Evolutionary conservation across 208 protist genomes (phyloP), one percentile per base, ranked within the genome.

Genomic region (Vickermania ingenoplastis): DNA sequence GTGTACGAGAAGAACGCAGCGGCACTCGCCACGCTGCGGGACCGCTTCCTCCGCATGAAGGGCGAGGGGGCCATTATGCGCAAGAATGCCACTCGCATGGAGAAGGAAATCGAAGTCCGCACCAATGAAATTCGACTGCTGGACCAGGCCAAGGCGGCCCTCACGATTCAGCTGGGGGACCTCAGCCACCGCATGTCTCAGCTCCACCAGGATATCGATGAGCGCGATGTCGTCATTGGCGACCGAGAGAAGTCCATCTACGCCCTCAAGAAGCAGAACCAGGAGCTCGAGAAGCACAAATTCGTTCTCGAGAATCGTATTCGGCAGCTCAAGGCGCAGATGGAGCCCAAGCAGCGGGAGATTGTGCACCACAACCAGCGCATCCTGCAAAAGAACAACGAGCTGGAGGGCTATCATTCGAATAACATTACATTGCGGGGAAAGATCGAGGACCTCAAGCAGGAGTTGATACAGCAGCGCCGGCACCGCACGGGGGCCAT

Each of bases 241-340:
- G 97, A 98, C 59, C 97, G 97, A 69, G 97, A 99, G 68, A 97
- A 96, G 70, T 65, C 80, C 25, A 98, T 99, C 53, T 97, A 97
- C 77, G 89, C 96, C 26, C 81, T 99, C 31, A 98, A 98, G 76
- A 97, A 97, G 75, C 96, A 97, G 62, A 98, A 98, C 72, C 96
- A 98, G 72, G 95, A 98, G 75, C 75, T 98, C 48, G 96, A 98
- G 63, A 99, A 99, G 71, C 97, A 98, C 83, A 98, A 97, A 68
- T 98, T 98, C 77, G 97, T 99, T 24, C 83, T 99, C 2, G 96
- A 98, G 70, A 95, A 98, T 78, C 97, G 97, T 71, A 99, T 98
- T 66, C 92, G 94, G 21, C 93, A 98, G 79, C 82, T 99, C 25
- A 98, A 98, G 71, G 90, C 89, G 61, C 97, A 98, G 79, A 98